Evolutionary conservation across 805 yeast genomes (phyloP).

Genomic region (Ogataea salicorniae): DNA sequence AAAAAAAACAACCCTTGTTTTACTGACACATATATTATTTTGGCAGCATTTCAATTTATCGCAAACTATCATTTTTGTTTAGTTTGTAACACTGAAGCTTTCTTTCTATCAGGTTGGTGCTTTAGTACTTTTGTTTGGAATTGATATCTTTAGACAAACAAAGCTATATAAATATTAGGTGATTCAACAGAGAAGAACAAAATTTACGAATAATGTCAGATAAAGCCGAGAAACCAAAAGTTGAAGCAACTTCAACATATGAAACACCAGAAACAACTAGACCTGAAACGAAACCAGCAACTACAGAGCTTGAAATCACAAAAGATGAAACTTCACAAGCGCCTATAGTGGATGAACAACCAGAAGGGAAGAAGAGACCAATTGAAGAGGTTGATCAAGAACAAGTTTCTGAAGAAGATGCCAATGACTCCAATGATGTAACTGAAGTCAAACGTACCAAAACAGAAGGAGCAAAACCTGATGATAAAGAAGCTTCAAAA

Average conservation of each 20-base stretch:
- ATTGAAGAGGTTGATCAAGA: conserved; percentile 3
- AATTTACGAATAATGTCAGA: no score
- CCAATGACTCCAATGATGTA: background rate
- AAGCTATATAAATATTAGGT: no score
- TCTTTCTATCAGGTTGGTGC: no score
- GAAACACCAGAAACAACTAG: background rate
- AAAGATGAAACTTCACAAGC: conserved; percentile 2
- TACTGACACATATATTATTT: no score
- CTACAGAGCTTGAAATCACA: background rate
- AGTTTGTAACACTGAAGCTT: no score
- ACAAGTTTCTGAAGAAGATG: background rate
- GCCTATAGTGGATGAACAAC: conserved; percentile 7
- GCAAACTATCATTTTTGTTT: no score
- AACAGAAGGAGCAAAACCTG: conserved; percentile 2
- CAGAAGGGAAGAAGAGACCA: conserved; percentile 9
- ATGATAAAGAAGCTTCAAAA: background rate
- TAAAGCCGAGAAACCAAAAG: background rate
- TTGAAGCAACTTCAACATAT: background rate
- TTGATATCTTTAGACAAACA: no score
- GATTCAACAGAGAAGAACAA: no score
- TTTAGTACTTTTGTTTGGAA: no score
- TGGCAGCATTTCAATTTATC: no score
- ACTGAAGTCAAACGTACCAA: conserved; percentile 1
- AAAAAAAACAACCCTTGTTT: no score
- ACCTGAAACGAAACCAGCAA: background rate